phyloP scores from a whole-genome alignment of 768 basidiomycete genomes.

The Mycena kentingensis region DNA sequence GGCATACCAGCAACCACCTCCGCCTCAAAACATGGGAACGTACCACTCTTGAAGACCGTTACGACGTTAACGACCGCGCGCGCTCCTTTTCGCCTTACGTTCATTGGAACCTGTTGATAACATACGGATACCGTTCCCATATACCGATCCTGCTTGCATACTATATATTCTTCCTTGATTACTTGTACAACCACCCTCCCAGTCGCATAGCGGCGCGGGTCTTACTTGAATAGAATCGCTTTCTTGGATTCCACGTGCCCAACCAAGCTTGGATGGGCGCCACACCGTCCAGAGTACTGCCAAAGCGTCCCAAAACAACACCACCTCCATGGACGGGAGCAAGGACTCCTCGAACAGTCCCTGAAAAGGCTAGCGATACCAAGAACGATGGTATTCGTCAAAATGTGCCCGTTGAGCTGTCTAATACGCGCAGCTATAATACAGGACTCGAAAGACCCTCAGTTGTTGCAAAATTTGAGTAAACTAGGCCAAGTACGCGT shows the following conservation, averaged over 20 bases:
- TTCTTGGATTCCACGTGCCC: not conserved
- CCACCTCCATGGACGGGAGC: slow-evolving; percentile 51
- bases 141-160: slow-evolving; percentile 34
- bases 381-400: slow-evolving; percentile 48
- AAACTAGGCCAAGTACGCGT: slow-evolving; percentile 70
- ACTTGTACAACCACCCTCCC: slow-evolving; percentile 50
- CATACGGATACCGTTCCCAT: slow-evolving; percentile 20
- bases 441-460: slow-evolving; percentile 68
- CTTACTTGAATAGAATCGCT: slow-evolving; percentile 17
- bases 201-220: slow-evolving; percentile 12
- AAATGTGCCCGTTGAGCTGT: slow-evolving; percentile 3
- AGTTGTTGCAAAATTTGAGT: slow-evolving; percentile 66
- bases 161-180: slow-evolving; percentile 35
- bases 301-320: slow-evolving; percentile 42
- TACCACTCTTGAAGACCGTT: slow-evolving; percentile 55
- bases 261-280: slow-evolving; percentile 53
- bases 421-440: slow-evolving; percentile 49
- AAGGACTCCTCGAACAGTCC: slow-evolving; percentile 35
- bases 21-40: slow-evolving; percentile 68
- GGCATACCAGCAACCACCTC: slow-evolving; percentile 76
- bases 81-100: slow-evolving; percentile 23
- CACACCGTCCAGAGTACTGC: slow-evolving; percentile 61
- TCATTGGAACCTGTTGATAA: slow-evolving; percentile 17
- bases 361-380: slow-evolving; percentile 49
- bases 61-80: slow-evolving; percentile 37